These are phyloP conservation scores for Seiridium unicorne DNA, from an alignment of 2,329 filamentous ascomycete genomes.

Conservation along the genomic window DNA sequence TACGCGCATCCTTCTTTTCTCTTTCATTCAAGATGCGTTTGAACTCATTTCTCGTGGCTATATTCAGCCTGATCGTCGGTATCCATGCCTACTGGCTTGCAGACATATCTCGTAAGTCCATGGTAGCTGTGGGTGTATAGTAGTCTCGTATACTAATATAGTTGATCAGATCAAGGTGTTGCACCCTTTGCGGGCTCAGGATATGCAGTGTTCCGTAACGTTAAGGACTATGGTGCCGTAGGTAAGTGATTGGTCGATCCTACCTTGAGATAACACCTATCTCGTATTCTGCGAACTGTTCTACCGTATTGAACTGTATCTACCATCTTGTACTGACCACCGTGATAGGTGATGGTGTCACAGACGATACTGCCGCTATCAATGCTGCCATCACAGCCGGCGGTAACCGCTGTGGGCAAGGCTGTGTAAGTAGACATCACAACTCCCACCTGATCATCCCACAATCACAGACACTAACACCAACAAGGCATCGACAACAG, in stretches of 20 bases:
- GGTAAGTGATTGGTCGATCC: constrained; percentile 24
- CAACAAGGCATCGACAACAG: constrained; percentile 35
- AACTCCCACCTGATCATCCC: neutral
- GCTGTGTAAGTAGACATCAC: constrained; percentile 33
- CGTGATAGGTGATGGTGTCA: constrained; percentile 37
- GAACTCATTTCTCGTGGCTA: constrained; percentile 25
- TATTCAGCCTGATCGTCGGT: constrained; percentile 25
- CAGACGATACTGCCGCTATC: constrained; percentile 46
- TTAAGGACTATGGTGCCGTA: constrained; percentile 44
- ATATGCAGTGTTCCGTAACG: constrained; percentile 46
- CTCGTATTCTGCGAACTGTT: no score
- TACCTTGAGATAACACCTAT: no score
- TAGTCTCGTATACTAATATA: neutral
- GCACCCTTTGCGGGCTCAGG: constrained; percentile 38
- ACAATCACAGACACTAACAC: constrained; percentile 8
- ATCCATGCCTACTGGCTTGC: constrained; percentile 30
- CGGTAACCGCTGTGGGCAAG: constrained; percentile 37
- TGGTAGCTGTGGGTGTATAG: neutral
- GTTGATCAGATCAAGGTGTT: constrained; percentile 35
- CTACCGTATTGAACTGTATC: neutral
- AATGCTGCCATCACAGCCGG: constrained; percentile 38
- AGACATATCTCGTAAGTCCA: constrained; percentile 22
- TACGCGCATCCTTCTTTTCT: neutral
- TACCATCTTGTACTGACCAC: neutral
- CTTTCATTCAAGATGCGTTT: constrained; percentile 23